Evolutionary conservation across 176 grass and related monocot species (phyloP).

Genomic region (Rhynchospora breviuscula): DNA sequence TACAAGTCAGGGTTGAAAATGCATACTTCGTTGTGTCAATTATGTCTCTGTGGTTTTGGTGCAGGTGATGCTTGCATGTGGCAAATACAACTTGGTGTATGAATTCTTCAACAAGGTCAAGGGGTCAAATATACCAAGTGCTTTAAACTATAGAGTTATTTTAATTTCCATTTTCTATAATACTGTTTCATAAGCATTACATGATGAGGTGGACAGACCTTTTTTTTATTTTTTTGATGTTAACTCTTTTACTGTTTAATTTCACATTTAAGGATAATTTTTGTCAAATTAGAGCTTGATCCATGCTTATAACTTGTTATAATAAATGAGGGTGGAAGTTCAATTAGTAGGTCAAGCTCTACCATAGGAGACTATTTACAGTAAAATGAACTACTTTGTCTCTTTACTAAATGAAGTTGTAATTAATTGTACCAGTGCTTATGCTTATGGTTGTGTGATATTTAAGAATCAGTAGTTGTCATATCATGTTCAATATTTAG

Average conservation of each 20-base stretch:
- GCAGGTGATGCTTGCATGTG: conserved; percentile 90
- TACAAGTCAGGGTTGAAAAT: conserved; percentile 12
- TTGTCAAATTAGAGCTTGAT: not conserved
- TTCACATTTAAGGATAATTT: not conserved
- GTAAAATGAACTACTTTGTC: not conserved
- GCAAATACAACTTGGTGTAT: conserved; percentile 89
- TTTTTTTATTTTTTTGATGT: not conserved
- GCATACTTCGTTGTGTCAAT: conserved; percentile 6
- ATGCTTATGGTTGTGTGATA: not conserved
- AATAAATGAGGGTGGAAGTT: not conserved
- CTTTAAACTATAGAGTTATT: conserved; percentile 50
- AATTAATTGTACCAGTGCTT: conserved; percentile 46
- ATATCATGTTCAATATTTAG: not conserved
- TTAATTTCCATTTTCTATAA: conserved; percentile 35
- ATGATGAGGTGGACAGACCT: not conserved
- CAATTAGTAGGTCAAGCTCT: not conserved
- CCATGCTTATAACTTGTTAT: not conserved
- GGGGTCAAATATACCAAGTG: conserved; percentile 57
- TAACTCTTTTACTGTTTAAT: not conserved
- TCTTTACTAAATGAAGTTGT: not conserved
- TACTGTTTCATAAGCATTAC: not conserved
- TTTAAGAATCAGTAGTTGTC: not conserved
- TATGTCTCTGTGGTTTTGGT: conserved; percentile 20
- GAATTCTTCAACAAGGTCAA: conserved; percentile 86
- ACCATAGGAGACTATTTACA: not conserved